A percentile compares a stretch with the other conserved stretches of the same genome.
Conservation (phyloP, 2,329 filamentous ascomycete genomes). For the Colletotrichum magnum region DNA sequence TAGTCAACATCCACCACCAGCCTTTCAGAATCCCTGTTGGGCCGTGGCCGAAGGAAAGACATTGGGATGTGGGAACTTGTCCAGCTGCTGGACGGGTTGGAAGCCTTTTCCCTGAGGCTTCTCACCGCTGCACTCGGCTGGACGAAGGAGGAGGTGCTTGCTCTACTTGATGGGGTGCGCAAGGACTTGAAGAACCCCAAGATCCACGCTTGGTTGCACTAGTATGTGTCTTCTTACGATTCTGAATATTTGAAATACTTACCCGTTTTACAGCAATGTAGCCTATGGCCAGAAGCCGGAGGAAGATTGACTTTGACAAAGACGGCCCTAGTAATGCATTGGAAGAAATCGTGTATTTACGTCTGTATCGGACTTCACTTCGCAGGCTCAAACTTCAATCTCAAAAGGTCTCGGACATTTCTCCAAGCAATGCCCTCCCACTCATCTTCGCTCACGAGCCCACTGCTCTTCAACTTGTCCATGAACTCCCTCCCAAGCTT, state of each 20-base stretch:
- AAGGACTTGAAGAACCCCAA: constrained; percentile 44
- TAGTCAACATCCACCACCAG: constrained; percentile 50
- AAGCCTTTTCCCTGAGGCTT: constrained; percentile 45
- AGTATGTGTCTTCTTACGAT: neutral
- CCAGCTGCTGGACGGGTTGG: constrained; percentile 42
- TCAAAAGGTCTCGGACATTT: constrained; percentile 65
- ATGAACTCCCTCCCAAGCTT: constrained; percentile 63
- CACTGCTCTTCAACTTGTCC: constrained; percentile 62
- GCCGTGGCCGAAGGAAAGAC: constrained; percentile 55
- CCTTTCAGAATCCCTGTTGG: constrained; percentile 51
- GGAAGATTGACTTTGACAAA: neutral
- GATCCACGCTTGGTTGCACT: neutral
- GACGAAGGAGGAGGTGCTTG: constrained; percentile 45
- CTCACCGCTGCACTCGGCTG: constrained; percentile 49
- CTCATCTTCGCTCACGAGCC: constrained; percentile 62
- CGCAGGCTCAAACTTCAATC: constrained; percentile 43
- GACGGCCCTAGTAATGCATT: too few species aligned
- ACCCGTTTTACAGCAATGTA: neutral
- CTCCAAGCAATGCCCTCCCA: constrained; percentile 63
- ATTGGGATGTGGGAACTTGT: constrained; percentile 45
- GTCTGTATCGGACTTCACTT: too few species aligned
- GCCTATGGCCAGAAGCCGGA: neutral
- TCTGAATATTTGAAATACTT: rapidly evolving
- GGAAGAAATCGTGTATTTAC: too few species aligned
- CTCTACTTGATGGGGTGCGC: constrained; percentile 46